Conservation (phyloP, 2,329 filamentous ascomycete species). For the Beauveria australis region DNA sequence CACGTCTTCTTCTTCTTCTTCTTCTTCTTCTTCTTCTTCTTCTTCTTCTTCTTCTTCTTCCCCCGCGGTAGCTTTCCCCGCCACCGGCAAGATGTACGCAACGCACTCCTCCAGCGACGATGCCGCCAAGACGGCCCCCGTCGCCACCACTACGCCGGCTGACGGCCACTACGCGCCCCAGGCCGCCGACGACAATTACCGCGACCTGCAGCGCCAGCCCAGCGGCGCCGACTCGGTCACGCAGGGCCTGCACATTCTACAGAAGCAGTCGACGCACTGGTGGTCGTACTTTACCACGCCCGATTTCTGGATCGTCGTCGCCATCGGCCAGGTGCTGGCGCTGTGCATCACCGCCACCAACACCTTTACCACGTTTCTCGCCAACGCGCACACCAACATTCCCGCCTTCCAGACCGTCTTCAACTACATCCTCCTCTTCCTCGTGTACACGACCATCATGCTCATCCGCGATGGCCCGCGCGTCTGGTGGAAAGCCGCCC, state of each 20-base stretch:
- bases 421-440: slow-evolving; percentile 78
- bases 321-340: slow-evolving; percentile 74
- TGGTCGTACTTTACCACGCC: slow-evolving; percentile 71
- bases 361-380: slow-evolving; percentile 76
- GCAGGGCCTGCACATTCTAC: slow-evolving; percentile 46
- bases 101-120: slow-evolving; percentile 14
- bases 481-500: slow-evolving; percentile 56
- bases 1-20: background rate
- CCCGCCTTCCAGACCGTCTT: slow-evolving; percentile 94
- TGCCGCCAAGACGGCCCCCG: slow-evolving; percentile 12
- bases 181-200: background rate
- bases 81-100: background rate
- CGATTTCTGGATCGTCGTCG: slow-evolving; percentile 81
- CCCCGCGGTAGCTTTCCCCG: background rate
- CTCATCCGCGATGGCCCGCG: slow-evolving; percentile 71
- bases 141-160: slow-evolving; percentile 10
- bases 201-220: background rate
- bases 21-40: background rate
- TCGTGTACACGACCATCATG: slow-evolving; percentile 75
- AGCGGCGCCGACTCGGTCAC: slow-evolving; percentile 30
- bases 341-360: slow-evolving; percentile 90
- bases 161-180: background rate
- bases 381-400: slow-evolving; percentile 60
- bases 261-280: slow-evolving; percentile 47
- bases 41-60: background rate